Conservation (phyloP, 352 stramenopile species). For the Pythium brachiatum region DNA sequence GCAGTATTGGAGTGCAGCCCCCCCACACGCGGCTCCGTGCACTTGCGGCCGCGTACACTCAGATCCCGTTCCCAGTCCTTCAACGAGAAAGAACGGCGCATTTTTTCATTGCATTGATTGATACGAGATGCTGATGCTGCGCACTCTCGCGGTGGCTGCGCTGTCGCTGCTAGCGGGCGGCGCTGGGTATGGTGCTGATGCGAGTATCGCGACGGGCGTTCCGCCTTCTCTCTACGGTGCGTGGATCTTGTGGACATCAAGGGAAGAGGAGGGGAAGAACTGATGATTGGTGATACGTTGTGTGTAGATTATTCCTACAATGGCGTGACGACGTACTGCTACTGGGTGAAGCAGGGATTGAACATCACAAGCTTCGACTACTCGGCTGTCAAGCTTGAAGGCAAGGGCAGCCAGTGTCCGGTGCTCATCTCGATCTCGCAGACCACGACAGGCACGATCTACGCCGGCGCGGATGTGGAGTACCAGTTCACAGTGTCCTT, state of each 20-base stretch:
- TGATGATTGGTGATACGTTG: neutral
- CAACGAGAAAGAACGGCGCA: no score
- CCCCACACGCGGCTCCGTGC: neutral
- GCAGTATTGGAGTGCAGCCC: neutral
- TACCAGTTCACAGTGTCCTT: conserved; percentile 75
- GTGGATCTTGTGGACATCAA: neutral
- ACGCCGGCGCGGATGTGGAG: conserved; percentile 36
- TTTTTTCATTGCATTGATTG: no score
- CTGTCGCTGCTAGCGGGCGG: conserved; percentile 20
- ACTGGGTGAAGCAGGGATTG: conserved; percentile 74
- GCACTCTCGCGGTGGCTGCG: neutral
- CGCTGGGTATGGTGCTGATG: neutral
- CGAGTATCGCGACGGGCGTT: conserved; percentile 25
- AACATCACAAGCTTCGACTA: conserved; percentile 69
- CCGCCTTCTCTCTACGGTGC: conserved; percentile 56
- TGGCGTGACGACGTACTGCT: conserved; percentile 78
- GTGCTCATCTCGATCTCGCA: conserved; percentile 56
- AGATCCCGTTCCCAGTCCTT: no score
- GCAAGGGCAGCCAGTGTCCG: conserved; percentile 44
- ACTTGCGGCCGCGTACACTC: neutral
- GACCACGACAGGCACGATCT: conserved; percentile 36
- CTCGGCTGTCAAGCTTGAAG: conserved; percentile 56
- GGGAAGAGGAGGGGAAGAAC: neutral
- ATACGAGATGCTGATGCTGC: no score
- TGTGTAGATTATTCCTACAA: conserved; percentile 69